These are phyloP conservation scores for Blastobotrys americana DNA, from an alignment of 805 yeast species.

Conservation along the genomic window DNA sequence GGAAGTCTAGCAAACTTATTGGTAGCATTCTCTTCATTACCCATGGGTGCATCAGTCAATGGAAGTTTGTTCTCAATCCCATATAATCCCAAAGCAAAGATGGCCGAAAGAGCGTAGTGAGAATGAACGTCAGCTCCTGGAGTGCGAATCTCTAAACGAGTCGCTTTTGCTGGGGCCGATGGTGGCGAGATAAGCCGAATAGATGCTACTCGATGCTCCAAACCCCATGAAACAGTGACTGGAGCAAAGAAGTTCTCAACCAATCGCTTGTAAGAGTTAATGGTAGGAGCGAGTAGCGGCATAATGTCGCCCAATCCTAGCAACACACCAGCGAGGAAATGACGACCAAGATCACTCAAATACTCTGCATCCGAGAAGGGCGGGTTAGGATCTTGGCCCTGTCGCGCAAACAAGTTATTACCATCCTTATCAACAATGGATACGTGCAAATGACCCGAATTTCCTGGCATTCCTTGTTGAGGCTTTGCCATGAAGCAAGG, in stretches of 20 bases:
- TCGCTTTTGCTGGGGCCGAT: conserved; percentile 21
- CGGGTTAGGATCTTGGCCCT: conserved; percentile 20
- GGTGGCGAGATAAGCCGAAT: conserved; percentile 29
- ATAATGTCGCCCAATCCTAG: conserved; percentile 29
- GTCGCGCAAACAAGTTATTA: conserved; percentile 25
- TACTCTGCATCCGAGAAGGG: conserved; percentile 24
- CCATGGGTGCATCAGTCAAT: conserved; percentile 28
- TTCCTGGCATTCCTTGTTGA: conserved; percentile 30
- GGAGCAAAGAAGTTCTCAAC: conserved; percentile 34
- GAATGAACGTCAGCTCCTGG: conserved; percentile 33
- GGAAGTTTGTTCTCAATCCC: conserved; percentile 25
- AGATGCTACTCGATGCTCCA: conserved; percentile 31
- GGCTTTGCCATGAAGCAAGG: conserved; percentile 36
- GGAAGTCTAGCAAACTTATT: conserved; percentile 24
- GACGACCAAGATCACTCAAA: conserved; percentile 26
- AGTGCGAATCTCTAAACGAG: conserved; percentile 30
- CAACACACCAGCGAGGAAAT: conserved; percentile 31
- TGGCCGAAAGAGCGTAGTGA: conserved; percentile 32
- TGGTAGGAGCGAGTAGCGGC: conserved; percentile 32
- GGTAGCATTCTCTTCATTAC: conserved; percentile 16
- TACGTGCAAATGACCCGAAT: conserved; percentile 32
- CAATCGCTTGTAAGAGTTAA: conserved; percentile 31
- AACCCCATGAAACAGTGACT: conserved; percentile 31
- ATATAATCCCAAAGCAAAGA: conserved; percentile 27
- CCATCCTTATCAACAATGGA: conserved; percentile 25